Percentiles rank a stretch among this genome's conserved stretches.
Evolutionary conservation across 768 basidiomycete species (phyloP).

Genomic region (Boletus rubroflammeus): DNA sequence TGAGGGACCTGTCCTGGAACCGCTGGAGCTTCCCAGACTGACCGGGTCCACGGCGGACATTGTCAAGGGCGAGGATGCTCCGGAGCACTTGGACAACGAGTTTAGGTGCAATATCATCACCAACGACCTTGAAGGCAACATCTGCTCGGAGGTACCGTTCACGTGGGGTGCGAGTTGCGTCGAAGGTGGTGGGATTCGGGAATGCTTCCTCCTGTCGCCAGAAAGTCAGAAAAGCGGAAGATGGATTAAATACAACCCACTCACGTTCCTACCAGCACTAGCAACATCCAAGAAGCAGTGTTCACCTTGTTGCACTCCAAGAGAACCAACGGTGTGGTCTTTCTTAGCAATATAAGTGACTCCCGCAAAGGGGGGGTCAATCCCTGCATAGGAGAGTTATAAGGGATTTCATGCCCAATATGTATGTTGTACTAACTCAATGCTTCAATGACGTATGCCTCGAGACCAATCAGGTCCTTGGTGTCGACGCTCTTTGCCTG

Average conservation of each 20-base stretch:
- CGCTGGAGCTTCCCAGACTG: constrained; percentile 62
- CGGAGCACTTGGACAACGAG: constrained; percentile 61
- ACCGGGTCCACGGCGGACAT: constrained; percentile 64
- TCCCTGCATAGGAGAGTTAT: constrained; percentile 40
- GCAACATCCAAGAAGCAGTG: constrained; percentile 62
- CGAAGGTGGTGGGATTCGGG: constrained; percentile 42
- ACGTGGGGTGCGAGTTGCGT: constrained; percentile 40
- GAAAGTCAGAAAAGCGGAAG: background rate
- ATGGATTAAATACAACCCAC: constrained; percentile 22
- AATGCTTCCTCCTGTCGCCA: constrained; percentile 47
- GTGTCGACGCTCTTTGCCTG: constrained; percentile 30
- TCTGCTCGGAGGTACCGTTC: constrained; percentile 50
- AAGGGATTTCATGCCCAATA: background rate
- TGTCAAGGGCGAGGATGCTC: constrained; percentile 54
- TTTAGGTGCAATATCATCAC: constrained; percentile 55
- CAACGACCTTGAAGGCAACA: constrained; percentile 44
- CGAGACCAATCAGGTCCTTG: constrained; percentile 40
- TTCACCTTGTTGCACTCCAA: constrained; percentile 44
- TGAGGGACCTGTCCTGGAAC: constrained; percentile 47
- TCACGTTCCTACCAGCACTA: constrained; percentile 54
- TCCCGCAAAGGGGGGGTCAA: constrained; percentile 71
- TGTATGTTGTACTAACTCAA: constrained; percentile 47
- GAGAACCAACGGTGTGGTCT: constrained; percentile 42
- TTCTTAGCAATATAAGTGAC: constrained; percentile 53
- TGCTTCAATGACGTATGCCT: constrained; percentile 63